phyloP scores from a whole-genome alignment of 306 rosid genomes.

The Corylus heterophylla region DNA sequence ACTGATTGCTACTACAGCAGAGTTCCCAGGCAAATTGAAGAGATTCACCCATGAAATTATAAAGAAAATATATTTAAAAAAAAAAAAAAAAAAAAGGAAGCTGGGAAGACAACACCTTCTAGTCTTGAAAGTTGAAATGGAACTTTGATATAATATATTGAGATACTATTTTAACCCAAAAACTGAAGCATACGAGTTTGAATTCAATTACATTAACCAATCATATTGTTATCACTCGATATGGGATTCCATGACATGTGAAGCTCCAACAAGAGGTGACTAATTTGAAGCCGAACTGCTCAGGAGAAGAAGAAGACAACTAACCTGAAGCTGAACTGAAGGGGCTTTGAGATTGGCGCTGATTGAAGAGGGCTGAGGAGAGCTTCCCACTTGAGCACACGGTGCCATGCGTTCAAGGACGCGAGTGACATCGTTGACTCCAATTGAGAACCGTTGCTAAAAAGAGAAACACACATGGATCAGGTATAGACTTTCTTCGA shows the following conservation, averaged over 20 bases:
- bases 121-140: too few relatives aligned
- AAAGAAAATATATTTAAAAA: neutral
- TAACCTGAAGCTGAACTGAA: conserved; percentile 60
- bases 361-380: conserved; percentile 14
- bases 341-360: conserved; percentile 34
- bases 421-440: conserved; percentile 83
- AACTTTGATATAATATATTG: too few relatives aligned
- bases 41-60: neutral
- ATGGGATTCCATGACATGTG: neutral
- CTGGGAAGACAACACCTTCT: too few relatives aligned
- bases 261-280: neutral
- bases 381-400: conserved; percentile 25
- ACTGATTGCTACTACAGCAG: neutral
- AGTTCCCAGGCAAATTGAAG: neutral
- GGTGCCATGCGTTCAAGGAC: conserved; percentile 84
- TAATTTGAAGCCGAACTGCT: conserved; percentile 56
- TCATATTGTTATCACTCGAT: too few relatives aligned
- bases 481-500: neutral
- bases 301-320: neutral
- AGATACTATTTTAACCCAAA: too few relatives aligned
- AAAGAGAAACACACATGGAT: neutral
- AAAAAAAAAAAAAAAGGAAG: neutral
- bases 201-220: too few relatives aligned
- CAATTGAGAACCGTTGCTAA: conserved; percentile 80
- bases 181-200: too few relatives aligned